phyloP scores from a whole-genome alignment of 352 stramenopile genomes.

The Paralagenidium karlingii region DNA sequence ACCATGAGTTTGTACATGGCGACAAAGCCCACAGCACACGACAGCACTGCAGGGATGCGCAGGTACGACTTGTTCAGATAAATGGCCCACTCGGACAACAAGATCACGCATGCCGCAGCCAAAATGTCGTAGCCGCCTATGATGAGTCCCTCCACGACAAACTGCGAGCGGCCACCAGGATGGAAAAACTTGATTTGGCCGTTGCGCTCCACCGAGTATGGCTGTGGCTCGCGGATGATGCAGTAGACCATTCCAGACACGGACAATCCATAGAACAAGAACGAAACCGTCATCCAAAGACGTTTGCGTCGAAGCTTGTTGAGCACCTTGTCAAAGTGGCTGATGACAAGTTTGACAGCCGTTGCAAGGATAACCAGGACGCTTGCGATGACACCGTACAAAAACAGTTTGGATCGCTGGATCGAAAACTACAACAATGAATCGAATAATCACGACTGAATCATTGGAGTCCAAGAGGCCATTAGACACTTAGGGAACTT shows the following conservation, averaged over 20 bases:
- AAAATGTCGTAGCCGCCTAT: slow-evolving; percentile 55
- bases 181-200: slow-evolving; percentile 83
- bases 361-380: slow-evolving; percentile 20
- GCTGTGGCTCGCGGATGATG: slow-evolving; percentile 77
- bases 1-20: slow-evolving; percentile 82
- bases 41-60: slow-evolving; percentile 38
- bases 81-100: slow-evolving; percentile 74
- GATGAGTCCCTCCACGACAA: slow-evolving; percentile 74
- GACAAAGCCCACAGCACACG: slow-evolving; percentile 52
- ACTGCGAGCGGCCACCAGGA: slow-evolving; percentile 69
- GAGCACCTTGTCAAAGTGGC: slow-evolving; percentile 58
- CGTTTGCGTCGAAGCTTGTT: slow-evolving; percentile 62
- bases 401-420: slow-evolving; percentile 51
- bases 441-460: not conserved
- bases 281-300: slow-evolving; percentile 79
- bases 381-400: slow-evolving; percentile 28
- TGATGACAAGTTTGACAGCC: slow-evolving; percentile 40
- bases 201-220: slow-evolving; percentile 54
- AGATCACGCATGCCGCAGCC: slow-evolving; percentile 55
- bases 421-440: slow-evolving; percentile 22
- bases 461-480: not conserved
- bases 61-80: slow-evolving; percentile 46
- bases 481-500: slow-evolving; percentile 2
- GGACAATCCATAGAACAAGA: slow-evolving; percentile 80
- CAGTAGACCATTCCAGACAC: slow-evolving; percentile 85